Conservation (phyloP, 768 basidiomycete species). For the Naganishia kalamii region DNA sequence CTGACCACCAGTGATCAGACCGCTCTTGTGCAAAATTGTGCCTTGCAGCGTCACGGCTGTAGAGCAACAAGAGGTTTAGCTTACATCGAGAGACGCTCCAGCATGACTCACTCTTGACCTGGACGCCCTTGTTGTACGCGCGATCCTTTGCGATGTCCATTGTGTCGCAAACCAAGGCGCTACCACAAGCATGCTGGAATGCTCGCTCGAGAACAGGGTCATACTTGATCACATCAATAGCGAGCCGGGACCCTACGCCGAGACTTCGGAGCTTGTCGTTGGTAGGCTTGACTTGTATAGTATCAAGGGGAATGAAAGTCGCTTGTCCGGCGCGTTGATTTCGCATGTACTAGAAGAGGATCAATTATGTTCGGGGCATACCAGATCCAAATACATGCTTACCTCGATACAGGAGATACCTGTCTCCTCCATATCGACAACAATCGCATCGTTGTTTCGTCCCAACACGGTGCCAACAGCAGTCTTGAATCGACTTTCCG, state of each 20-base stretch:
- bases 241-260: conserved; percentile 76
- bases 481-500: conserved; percentile 80
- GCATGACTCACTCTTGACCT: conserved; percentile 76
- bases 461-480: conserved; percentile 89
- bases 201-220: conserved; percentile 83
- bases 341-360: conserved; percentile 67
- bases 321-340: conserved; percentile 92
- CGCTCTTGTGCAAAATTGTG: conserved; percentile 94
- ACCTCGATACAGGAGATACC: conserved; percentile 97
- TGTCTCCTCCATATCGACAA: conserved; percentile 93
- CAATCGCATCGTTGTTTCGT: conserved; percentile 87
- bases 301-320: conserved; percentile 97
- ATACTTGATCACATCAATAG: conserved; percentile 76
- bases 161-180: conserved; percentile 87
- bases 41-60: conserved; percentile 93
- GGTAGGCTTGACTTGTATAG: conserved; percentile 85
- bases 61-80: not conserved
- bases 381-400: conserved; percentile 23
- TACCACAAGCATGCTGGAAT: conserved; percentile 94
- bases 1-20: conserved; percentile 89
- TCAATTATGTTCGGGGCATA: not conserved
- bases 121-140: conserved; percentile 88
- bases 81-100: not conserved
- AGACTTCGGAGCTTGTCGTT: conserved; percentile 92
- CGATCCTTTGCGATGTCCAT: conserved; percentile 87